phyloP scores from a whole-genome alignment of 257 asterid species.

The Nemophila menziesii region DNA sequence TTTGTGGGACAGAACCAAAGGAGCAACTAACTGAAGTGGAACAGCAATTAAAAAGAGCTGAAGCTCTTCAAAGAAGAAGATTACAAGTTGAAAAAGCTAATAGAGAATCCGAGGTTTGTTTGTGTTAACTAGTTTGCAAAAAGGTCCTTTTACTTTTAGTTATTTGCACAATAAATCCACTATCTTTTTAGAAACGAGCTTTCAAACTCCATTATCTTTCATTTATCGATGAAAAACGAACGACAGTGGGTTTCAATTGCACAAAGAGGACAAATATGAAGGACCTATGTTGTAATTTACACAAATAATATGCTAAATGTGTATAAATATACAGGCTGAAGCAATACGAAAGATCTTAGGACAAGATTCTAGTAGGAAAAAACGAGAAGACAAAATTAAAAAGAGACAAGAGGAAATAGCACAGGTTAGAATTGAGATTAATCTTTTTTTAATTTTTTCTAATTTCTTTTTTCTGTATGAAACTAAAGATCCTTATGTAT shows the following conservation, averaged over 20 bases:
- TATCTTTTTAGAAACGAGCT: no score
- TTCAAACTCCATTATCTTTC: no score
- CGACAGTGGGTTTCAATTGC: no score
- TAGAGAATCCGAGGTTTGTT: slow-evolving; percentile 66
- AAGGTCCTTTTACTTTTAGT: no score
- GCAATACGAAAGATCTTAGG: slow-evolving; percentile 81
- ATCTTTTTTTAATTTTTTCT: background rate
- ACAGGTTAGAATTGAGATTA: slow-evolving; percentile 35
- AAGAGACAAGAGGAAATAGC: slow-evolving; percentile 49
- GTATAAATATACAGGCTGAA: slow-evolving; percentile 48
- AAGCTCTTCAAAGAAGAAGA: slow-evolving; percentile 78
- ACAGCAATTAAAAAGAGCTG: slow-evolving; percentile 74
- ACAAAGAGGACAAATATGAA: no score
- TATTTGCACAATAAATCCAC: no score
- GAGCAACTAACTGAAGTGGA: slow-evolving; percentile 66
- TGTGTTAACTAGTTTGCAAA: background rate
- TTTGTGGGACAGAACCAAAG: slow-evolving; percentile 65
- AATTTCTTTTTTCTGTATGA: slow-evolving; percentile 2
- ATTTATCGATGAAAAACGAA: no score
- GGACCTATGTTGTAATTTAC: no score
- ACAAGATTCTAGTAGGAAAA: slow-evolving; percentile 84
- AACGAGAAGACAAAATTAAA: slow-evolving; percentile 58
- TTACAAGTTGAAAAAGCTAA: slow-evolving; percentile 75
- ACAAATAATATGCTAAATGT: background rate
- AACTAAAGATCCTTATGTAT: background rate